A percentile compares a stretch with the other conserved stretches of the same genome.
These are phyloP conservation scores for Lecanicillium sp. DNA, from an alignment of 2,329 filamentous ascomycete species.

Conservation along the genomic window DNA sequence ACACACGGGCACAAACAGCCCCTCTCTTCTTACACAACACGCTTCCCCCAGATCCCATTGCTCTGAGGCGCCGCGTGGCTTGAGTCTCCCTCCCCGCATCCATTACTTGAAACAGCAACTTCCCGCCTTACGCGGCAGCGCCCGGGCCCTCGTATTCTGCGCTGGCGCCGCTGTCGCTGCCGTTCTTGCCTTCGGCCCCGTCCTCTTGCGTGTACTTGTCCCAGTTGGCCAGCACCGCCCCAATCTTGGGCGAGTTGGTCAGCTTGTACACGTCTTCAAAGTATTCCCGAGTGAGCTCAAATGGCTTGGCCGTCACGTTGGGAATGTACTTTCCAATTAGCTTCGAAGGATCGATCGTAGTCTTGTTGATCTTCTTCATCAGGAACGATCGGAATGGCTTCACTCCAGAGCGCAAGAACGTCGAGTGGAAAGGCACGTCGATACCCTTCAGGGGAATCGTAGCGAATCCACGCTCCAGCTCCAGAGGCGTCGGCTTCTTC, in stretches of 20 bases:
- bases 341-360: constrained; percentile 94
- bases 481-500: constrained; percentile 78
- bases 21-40: neutral
- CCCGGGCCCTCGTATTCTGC: constrained; percentile 33
- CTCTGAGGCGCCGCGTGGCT: too few relatives aligned
- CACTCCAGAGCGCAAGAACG: constrained; percentile 93
- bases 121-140: constrained; percentile 27
- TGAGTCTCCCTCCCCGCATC: too few relatives aligned
- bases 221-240: constrained; percentile 79
- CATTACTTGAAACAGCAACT: too few relatives aligned
- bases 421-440: constrained; percentile 98
- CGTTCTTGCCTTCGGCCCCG: constrained; percentile 22
- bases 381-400: constrained; percentile 98
- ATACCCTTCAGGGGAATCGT: constrained; percentile 96
- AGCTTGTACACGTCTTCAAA: constrained; percentile 97
- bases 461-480: constrained; percentile 90
- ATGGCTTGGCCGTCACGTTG: constrained; percentile 94
- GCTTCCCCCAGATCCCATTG: too few relatives aligned
- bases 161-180: constrained; percentile 32
- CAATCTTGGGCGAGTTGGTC: constrained; percentile 76
- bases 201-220: constrained; percentile 59
- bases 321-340: constrained; percentile 98
- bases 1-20: neutral
- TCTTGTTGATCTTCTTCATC: constrained; percentile 99
- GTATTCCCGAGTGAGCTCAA: constrained; percentile 95